These are phyloP conservation scores for Leucocoprinus leucothites DNA, from an alignment of 768 basidiomycete species.

Conservation along the genomic window DNA sequence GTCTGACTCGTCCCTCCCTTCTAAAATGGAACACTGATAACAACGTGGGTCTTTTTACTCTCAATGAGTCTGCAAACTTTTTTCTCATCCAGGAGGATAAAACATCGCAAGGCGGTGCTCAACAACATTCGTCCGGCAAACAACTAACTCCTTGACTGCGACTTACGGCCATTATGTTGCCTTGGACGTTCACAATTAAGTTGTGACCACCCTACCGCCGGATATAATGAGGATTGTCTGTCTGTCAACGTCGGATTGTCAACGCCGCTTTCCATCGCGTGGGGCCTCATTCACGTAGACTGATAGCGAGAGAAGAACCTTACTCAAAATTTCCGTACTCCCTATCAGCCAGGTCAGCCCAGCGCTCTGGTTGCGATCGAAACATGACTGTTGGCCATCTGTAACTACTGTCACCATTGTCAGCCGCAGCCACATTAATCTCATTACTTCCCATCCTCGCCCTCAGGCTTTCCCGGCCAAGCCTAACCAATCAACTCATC, in stretches of 20 bases:
- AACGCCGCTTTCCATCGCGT: background rate
- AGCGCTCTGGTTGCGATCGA: constrained; percentile 11
- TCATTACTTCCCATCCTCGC: constrained; percentile 1
- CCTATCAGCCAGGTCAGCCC: constrained; percentile 2
- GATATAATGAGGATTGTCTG: background rate
- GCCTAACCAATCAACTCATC: background rate
- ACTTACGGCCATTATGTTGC: background rate
- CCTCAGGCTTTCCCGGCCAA: constrained; percentile 1
- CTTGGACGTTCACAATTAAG: background rate
- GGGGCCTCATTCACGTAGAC: background rate
- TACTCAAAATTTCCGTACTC: background rate
- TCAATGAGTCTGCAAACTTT: constrained; percentile 1
- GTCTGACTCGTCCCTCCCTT: constrained; percentile 10
- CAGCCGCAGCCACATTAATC: constrained; percentile 16
- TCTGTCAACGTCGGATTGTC: background rate
- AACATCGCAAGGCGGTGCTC: background rate
- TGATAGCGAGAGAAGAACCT: background rate
- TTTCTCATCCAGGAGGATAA: background rate
- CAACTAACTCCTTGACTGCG: background rate
- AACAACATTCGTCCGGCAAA: background rate
- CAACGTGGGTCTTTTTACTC: constrained; percentile 3
- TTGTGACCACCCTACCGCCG: background rate
- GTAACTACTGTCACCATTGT: background rate
- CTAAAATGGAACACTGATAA: constrained; percentile 5
- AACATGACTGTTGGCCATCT: constrained; percentile 10